Base-by-base conservation (phyloP, 1,284 basidiomycete genomes). In the Neotropicomus parvogracilis region DNA sequence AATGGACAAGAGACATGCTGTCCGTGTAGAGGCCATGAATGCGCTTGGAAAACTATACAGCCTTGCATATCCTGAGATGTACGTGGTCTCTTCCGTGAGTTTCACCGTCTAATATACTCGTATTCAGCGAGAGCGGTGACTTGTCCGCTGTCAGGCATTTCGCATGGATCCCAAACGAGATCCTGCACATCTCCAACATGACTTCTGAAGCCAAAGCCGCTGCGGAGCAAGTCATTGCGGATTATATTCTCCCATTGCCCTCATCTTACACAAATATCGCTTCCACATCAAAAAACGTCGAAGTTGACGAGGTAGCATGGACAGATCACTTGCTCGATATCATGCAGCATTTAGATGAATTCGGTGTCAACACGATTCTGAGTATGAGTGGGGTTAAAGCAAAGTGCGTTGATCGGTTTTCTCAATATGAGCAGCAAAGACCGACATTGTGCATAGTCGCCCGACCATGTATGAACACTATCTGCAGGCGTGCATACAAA, bases 41-140 rank as follows among this genome's bases (percentile, higher is more conserved):
- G 82, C 84, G 9, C 67, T 97, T 0, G 91, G 86, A 3, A 86
- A 80, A 56, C 69, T 97, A 1, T 99, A 89, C 67, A 79, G 78
- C 52, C 71, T 90, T 24, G 94, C 94, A 0, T 94, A 85, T 65
- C 78, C 88, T 0, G 92, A 97, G 65, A 95, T 98, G 91, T 92
- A 59, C 53, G 87, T 70, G 3, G n/a, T 17, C 20, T 17, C 16
- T 26, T 9, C 20, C n/a, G 9, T 20, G 19, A 14, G 10, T 24
- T 3, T 24, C 12, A 1, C 32, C 10, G 1, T 35, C 41, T 48
- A 19, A 53, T 37, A 9, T 20, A n/a, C 6, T n/a, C 21, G 13
- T 16, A 26, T 44, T n/a, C 27, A 97, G 92, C 56, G 92, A 95
- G 64, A 85, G 81, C 52, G 83, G 84, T 47, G 89, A 93, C 51